These are phyloP conservation scores for Rhizoclosmatium globosum DNA, from an alignment of 192 early-diverging fungal species.

Conservation along the genomic window DNA sequence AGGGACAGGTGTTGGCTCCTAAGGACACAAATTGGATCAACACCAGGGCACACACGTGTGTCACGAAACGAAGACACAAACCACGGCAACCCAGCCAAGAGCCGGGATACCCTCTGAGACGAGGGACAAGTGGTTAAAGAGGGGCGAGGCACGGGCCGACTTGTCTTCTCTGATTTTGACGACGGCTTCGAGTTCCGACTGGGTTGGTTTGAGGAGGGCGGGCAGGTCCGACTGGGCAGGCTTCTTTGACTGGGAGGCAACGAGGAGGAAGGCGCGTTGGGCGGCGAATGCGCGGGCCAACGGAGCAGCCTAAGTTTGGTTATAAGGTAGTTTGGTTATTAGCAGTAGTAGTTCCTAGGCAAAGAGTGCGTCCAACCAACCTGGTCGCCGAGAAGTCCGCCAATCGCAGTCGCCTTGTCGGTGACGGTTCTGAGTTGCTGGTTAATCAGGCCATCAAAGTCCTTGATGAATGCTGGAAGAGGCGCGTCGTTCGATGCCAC, in stretches of 20 bases:
- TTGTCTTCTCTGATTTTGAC: slow-evolving; percentile 80
- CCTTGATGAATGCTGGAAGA: slow-evolving; percentile 58
- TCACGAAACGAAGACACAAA: slow-evolving; percentile 43
- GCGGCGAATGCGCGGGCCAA: slow-evolving; percentile 71
- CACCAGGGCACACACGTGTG: not conserved
- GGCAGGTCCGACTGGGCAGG: slow-evolving; percentile 70
- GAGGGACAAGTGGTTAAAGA: slow-evolving; percentile 83
- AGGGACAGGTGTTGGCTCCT: slow-evolving; percentile 88
- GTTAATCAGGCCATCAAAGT: slow-evolving; percentile 62
- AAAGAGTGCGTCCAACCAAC: slow-evolving; percentile 29
- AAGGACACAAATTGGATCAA: not conserved
- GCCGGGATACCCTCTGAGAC: slow-evolving; percentile 91
- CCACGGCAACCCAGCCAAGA: slow-evolving; percentile 90
- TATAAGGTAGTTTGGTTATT: not conserved
- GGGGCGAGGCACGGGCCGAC: slow-evolving; percentile 63
- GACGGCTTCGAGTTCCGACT: slow-evolving; percentile 70
- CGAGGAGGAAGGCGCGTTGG: slow-evolving; percentile 78
- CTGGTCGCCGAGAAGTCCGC: slow-evolving; percentile 72
- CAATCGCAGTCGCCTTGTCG: slow-evolving; percentile 54
- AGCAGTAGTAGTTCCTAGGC: not conserved
- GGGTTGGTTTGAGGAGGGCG: slow-evolving; percentile 73
- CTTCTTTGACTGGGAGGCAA: slow-evolving; percentile 79
- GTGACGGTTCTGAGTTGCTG: slow-evolving; percentile 51
- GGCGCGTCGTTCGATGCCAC: slow-evolving; percentile 31
- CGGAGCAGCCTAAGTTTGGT: slow-evolving; percentile 54